Percentiles rank a stretch among this genome's conserved stretches.
These are phyloP conservation scores for Phytophthora pisi DNA, from an alignment of 352 stramenopile genomes.

Conservation along the genomic window DNA sequence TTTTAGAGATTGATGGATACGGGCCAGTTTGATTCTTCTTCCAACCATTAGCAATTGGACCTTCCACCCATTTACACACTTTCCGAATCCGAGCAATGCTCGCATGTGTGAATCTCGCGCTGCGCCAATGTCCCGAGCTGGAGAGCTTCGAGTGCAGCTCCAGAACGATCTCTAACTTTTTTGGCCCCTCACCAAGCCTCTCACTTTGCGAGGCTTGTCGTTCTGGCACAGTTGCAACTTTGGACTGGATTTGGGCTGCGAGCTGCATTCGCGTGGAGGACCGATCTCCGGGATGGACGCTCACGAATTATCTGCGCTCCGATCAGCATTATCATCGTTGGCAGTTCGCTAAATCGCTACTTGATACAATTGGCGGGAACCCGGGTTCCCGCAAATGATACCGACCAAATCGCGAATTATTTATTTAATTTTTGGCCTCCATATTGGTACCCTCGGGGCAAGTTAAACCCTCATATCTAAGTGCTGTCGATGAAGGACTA, in stretches of 20 bases:
- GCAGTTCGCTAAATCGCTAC: background rate
- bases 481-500: too few species aligned
- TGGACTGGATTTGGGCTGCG: slow-evolving; percentile 6
- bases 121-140: background rate
- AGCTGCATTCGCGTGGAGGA: background rate
- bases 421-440: too few species aligned
- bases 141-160: background rate
- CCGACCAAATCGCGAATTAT: too few species aligned
- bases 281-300: background rate
- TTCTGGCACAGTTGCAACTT: background rate
- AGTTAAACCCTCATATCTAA: too few species aligned
- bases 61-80: too few species aligned
- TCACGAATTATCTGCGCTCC: slow-evolving; percentile 3
- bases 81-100: background rate
- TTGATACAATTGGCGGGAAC: too few species aligned
- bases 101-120: background rate
- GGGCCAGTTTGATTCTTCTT: too few species aligned
- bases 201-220: slow-evolving; percentile 1
- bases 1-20: too few species aligned
- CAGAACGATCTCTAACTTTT: slow-evolving; percentile 1
- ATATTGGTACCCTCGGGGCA: too few species aligned
- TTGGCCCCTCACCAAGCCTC: background rate
- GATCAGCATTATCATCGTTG: slow-evolving; percentile 3
- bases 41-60: too few species aligned
- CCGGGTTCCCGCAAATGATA: too few species aligned